Base-by-base conservation (phyloP, 148 eudicot genomes). In the Chenopodium quinoa region DNA sequence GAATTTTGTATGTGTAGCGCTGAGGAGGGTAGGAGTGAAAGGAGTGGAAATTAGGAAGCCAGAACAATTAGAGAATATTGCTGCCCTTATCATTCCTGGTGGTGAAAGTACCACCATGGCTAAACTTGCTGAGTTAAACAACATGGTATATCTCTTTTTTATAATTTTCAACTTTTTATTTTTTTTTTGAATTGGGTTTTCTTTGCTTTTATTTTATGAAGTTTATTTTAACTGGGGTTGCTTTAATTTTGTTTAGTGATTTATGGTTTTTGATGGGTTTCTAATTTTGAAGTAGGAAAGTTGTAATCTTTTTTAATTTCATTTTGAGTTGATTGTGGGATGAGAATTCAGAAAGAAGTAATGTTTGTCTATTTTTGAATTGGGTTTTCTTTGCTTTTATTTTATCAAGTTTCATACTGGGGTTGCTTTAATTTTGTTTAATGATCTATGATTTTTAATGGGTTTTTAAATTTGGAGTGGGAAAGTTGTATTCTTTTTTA, bases 61-160 rank as follows among this genome's bases (percentile, higher is more conserved):
- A 6, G 93, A 95, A 60, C 99, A 95, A 89, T 80, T 95, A 85
- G 86, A 88, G 77, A 80, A 80, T 83, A 86, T 95, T 46, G 81
- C 79, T 75, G 94, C 91, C 2, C 97, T 95, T 54, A 95, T 95
- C 73, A 95, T 95, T 58, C 99, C 99, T 44, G 99, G 99, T 63
- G 99, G 99, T 0, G 99, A 95, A 80, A 95, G 99, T 83, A 95
- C 99, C 82, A 93, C 99, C 88, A 95, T 95, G 99, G 97, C 97
- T 68, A 95, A 93, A 85, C 95, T 95, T 46, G 99, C 99, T 12
- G 92, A 93, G 56, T 91, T 64, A 23, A 91, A 95, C 75, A 93
- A 93, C 83, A 86, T 95, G 85, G 99, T 95, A n/a, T 4, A 48
- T 65, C 67, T 74, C 54, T 48, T 46, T 40, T 73, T 12, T 78